phyloP scores from a whole-genome alignment of 108 stramenopile genomes.

The Aurantiochytrium sp. region DNA sequence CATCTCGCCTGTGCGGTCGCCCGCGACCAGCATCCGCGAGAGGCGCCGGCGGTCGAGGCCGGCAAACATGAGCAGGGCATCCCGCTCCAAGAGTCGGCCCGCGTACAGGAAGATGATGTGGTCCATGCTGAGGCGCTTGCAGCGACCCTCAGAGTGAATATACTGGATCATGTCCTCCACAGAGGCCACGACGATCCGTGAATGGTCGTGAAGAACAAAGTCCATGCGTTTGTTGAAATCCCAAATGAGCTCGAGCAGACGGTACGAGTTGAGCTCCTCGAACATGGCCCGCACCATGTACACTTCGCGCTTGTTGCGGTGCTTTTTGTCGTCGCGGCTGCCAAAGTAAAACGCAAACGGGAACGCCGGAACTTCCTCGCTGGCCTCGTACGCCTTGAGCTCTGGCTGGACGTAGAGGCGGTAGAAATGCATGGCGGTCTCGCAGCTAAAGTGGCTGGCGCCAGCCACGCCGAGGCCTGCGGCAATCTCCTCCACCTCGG shows the following conservation, averaged over 20 bases:
- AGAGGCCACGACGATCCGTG: slow-evolving; percentile 70
- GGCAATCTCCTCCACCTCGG: slow-evolving; percentile 7
- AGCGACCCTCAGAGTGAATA: not conserved
- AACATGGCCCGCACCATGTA: slow-evolving; percentile 68
- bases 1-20: not conserved
- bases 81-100: not conserved
- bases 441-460: not conserved
- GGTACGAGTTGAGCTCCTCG: slow-evolving; percentile 78
- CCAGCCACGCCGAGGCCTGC: not conserved
- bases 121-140: not conserved
- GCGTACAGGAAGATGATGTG: not conserved
- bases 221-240: slow-evolving; percentile 82
- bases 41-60: not conserved
- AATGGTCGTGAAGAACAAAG: slow-evolving; percentile 90
- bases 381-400: not conserved
- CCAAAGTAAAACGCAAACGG: slow-evolving; percentile 22
- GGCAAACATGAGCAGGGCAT: not conserved
- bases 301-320: not conserved
- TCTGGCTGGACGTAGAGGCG: slow-evolving; percentile 4
- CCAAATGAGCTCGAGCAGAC: slow-evolving; percentile 89
- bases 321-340: not conserved
- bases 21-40: not conserved
- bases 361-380: not conserved
- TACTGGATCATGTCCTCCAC: not conserved
- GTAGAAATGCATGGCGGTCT: not conserved